Conservation (phyloP, 2,329 filamentous ascomycete genomes). For the Pseudopyricularia javanii region DNA sequence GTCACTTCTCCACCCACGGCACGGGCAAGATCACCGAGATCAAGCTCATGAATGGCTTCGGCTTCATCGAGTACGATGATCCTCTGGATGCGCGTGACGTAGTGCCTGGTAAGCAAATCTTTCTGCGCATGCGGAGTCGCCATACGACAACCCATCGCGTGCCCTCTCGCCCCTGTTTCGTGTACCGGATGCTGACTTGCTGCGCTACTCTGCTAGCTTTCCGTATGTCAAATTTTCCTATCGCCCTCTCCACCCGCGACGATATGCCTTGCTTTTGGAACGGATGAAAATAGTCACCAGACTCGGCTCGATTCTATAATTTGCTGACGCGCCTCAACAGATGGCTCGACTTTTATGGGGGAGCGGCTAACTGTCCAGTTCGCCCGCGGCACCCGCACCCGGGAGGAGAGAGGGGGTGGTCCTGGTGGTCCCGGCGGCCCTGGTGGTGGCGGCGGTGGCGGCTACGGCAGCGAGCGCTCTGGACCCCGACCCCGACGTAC, state of each 20-base stretch:
- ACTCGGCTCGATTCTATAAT: neutral
- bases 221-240: constrained; percentile 5
- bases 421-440: neutral
- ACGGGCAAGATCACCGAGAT: constrained; percentile 97
- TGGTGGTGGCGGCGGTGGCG: constrained; percentile 11
- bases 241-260: neutral
- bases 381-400: constrained; percentile 67
- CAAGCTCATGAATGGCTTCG: constrained; percentile 99
- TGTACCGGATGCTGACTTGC: constrained; percentile 9
- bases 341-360: constrained; percentile 97
- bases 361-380: constrained; percentile 97
- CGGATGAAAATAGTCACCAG: neutral
- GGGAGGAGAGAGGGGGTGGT: constrained; percentile 18
- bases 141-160: constrained; percentile 5
- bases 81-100: constrained; percentile 96
- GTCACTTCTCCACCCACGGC: constrained; percentile 90
- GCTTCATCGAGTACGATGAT: constrained; percentile 99
- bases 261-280: neutral
- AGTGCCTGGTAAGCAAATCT: constrained; percentile 66
- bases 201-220: constrained; percentile 5
- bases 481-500: constrained; percentile 78
- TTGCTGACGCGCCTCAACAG: constrained; percentile 29
- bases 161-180: constrained; percentile 8
- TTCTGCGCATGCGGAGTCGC: constrained; percentile 1
- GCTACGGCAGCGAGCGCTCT: constrained; percentile 40